A percentile compares a stretch with the other conserved stretches of the same genome.
These are phyloP conservation scores for Apiospora pterosperma DNA, from an alignment of 2,329 filamentous ascomycete species.

Conservation along the genomic window DNA sequence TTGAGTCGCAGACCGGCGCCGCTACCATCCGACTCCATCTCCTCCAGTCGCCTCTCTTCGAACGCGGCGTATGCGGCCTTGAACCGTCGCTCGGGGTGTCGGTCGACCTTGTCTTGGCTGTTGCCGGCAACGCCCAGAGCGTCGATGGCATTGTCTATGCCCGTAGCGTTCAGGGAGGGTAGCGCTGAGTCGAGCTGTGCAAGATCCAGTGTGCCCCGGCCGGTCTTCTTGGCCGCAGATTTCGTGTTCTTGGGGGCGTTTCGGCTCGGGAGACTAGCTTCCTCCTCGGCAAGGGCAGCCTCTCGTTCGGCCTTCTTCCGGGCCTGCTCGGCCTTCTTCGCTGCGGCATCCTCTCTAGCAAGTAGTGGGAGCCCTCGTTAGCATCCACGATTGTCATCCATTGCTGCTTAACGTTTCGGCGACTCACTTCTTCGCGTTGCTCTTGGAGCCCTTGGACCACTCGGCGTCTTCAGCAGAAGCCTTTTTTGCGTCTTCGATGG, in stretches of 20 bases:
- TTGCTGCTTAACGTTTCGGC: background rate
- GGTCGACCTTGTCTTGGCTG: slow-evolving; percentile 70
- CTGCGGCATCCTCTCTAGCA: slow-evolving; percentile 74
- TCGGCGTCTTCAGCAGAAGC: slow-evolving; percentile 67
- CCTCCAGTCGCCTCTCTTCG: slow-evolving; percentile 74
- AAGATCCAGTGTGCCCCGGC: slow-evolving; percentile 64
- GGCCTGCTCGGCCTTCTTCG: slow-evolving; percentile 77
- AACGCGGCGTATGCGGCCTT: slow-evolving; percentile 82
- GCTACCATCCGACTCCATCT: slow-evolving; percentile 80
- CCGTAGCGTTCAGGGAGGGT: slow-evolving; percentile 70
- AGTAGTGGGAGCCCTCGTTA: background rate
- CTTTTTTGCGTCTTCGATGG: slow-evolving; percentile 63
- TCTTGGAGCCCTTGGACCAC: slow-evolving; percentile 86
- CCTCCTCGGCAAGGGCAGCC: slow-evolving; percentile 78
- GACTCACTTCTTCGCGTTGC: slow-evolving; percentile 78
- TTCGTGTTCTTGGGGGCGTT: slow-evolving; percentile 65
- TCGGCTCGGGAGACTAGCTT: slow-evolving; percentile 58
- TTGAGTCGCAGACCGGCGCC: slow-evolving; percentile 71
- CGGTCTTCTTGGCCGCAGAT: slow-evolving; percentile 62
- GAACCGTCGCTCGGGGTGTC: slow-evolving; percentile 83
- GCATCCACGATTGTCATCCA: background rate
- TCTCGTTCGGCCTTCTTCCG: slow-evolving; percentile 92
- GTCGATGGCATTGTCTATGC: slow-evolving; percentile 92
- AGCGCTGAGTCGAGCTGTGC: slow-evolving; percentile 67
- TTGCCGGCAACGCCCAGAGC: slow-evolving; percentile 66